A percentile compares a stretch with the other conserved stretches of the same genome.
These are phyloP conservation scores for Histomonas meleagridis DNA, from an alignment of 208 protist species.

Conservation along the genomic window DNA sequence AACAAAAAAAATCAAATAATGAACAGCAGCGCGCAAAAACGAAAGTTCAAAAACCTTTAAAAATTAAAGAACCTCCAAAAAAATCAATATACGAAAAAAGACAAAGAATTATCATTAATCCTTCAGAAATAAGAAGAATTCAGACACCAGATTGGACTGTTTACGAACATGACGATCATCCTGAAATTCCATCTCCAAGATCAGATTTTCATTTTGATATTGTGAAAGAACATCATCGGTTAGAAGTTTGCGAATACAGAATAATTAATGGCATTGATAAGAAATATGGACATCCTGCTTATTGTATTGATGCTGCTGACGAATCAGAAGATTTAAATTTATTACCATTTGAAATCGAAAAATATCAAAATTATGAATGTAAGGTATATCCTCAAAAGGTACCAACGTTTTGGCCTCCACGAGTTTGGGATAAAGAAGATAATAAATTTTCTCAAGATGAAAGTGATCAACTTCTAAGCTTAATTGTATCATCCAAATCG, in stretches of 20 bases:
- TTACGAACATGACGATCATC: too few species aligned
- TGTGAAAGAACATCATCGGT: not conserved
- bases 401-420: not conserved
- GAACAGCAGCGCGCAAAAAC: too few species aligned
- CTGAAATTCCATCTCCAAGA: too few species aligned
- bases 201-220: slow-evolving; percentile 34
- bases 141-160: too few species aligned
- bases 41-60: too few species aligned
- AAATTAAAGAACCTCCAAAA: too few species aligned
- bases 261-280: not conserved
- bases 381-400: not conserved
- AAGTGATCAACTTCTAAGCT: not conserved
- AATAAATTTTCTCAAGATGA: not conserved
- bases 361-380: not conserved
- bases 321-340: not conserved
- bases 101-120: too few species aligned
- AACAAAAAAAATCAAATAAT: too few species aligned
- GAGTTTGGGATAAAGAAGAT: not conserved
- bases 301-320: not conserved
- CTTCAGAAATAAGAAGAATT: too few species aligned
- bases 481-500: too few species aligned
- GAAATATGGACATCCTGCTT: not conserved
- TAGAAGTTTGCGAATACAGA: not conserved
- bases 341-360: not conserved
- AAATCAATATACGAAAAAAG: too few species aligned